Percentiles rank a stretch among this genome's conserved stretches.
phyloP scores from a whole-genome alignment of 768 basidiomycete species.

The Asterophora parasitica region DNA sequence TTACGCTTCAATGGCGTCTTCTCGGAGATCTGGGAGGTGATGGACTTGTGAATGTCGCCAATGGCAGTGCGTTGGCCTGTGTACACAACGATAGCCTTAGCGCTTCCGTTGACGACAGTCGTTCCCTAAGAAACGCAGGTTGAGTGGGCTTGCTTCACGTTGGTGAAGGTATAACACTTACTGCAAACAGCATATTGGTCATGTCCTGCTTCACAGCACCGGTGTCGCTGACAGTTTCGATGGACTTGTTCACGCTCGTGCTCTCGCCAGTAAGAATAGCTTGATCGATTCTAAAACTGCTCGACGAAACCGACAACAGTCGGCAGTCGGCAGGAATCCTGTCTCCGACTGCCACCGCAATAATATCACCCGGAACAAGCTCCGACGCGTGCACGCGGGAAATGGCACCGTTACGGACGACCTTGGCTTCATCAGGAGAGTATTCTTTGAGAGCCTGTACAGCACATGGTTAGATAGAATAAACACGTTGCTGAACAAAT shows the following conservation, averaged over 20 bases:
- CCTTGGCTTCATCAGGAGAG: constrained; percentile 94
- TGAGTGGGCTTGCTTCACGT: neutral
- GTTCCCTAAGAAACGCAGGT: constrained; percentile 63
- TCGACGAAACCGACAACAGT: constrained; percentile 83
- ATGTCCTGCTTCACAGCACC: constrained; percentile 97
- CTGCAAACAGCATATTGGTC: constrained; percentile 94
- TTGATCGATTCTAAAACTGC: constrained; percentile 93
- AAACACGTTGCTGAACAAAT: constrained; percentile 6
- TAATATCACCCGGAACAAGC: constrained; percentile 92
- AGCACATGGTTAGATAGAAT: constrained; percentile 5
- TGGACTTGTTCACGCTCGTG: constrained; percentile 78
- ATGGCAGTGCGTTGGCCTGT: constrained; percentile 89
- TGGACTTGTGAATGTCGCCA: constrained; percentile 96
- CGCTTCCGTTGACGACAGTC: constrained; percentile 91
- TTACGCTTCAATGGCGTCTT: constrained; percentile 98
- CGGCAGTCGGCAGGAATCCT: constrained; percentile 95
- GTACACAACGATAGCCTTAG: constrained; percentile 80
- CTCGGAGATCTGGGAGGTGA: constrained; percentile 86
- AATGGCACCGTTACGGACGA: constrained; percentile 67
- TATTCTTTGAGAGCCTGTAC: constrained; percentile 91
- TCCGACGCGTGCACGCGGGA: constrained; percentile 77
- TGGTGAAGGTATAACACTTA: constrained; percentile 29
- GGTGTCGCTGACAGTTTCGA: constrained; percentile 60
- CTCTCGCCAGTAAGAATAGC: constrained; percentile 96
- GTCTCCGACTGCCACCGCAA: constrained; percentile 89